phyloP scores from a whole-genome alignment of 2,329 filamentous ascomycete species.

The Cercospora nicotianae region DNA sequence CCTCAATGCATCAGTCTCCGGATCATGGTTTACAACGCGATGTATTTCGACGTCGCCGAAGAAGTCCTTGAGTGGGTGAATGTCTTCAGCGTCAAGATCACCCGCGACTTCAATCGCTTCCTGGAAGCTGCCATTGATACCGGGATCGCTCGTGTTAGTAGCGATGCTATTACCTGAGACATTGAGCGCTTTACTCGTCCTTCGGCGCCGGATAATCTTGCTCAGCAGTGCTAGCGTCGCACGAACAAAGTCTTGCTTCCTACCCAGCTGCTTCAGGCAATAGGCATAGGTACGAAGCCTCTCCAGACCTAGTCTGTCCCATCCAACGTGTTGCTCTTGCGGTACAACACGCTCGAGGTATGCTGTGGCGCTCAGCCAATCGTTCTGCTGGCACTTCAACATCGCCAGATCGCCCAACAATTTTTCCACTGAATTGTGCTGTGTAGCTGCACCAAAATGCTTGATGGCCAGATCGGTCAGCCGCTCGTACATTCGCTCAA shows the following conservation, averaged over 20 bases:
- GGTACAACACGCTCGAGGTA: conserved; percentile 78
- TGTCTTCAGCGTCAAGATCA: conserved; percentile 60
- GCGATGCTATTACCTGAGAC: background rate
- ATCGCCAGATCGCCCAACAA: conserved; percentile 83
- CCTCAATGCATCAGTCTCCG: conserved; percentile 72
- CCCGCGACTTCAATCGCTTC: conserved; percentile 52
- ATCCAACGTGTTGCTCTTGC: conserved; percentile 74
- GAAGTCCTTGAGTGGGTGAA: conserved; percentile 69
- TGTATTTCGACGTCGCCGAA: conserved; percentile 70
- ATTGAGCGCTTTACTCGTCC: conserved; percentile 26
- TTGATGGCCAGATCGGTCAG: conserved; percentile 83
- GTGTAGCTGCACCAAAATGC: conserved; percentile 77
- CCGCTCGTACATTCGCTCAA: conserved; percentile 50
- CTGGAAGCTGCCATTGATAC: conserved; percentile 40
- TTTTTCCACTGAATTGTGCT: conserved; percentile 73
- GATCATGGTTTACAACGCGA: conserved; percentile 67
- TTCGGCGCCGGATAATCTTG: conserved; percentile 58
- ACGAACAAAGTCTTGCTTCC: conserved; percentile 75
- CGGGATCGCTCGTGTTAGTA: conserved; percentile 40
- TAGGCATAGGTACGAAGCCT: conserved; percentile 83
- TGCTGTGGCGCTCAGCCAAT: conserved; percentile 70
- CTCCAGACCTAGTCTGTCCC: conserved; percentile 76
- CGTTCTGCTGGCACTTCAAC: conserved; percentile 68
- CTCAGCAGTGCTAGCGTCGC: conserved; percentile 72
- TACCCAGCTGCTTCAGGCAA: conserved; percentile 75